phyloP scores from a whole-genome alignment of 345 rosid species.

The Hibiscus syriacus region DNA sequence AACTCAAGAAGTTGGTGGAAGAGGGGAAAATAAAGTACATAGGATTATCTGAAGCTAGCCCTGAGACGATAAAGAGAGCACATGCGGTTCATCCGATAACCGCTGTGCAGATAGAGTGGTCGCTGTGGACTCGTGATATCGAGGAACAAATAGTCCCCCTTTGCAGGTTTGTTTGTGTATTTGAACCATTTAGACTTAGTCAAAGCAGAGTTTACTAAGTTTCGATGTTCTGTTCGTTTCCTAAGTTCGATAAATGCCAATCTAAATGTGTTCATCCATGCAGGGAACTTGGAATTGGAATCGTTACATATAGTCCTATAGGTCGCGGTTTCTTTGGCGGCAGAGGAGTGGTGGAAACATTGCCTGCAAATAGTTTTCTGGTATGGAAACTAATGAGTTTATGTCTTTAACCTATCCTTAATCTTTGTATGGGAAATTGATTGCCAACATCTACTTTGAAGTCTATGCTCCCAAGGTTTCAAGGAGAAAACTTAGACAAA shows the following conservation, averaged over 20 bases:
- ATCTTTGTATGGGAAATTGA: not conserved
- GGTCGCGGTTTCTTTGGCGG: slow-evolving; percentile 54
- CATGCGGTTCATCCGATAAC: too few relatives aligned
- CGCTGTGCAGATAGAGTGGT: too few relatives aligned
- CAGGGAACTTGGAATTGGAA: slow-evolving; percentile 49
- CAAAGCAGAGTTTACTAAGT: not conserved
- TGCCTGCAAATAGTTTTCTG: slow-evolving; percentile 27
- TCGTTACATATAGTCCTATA: slow-evolving; percentile 45
- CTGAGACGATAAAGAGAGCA: slow-evolving; percentile 16
- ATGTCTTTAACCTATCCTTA: not conserved
- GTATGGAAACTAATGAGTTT: slow-evolving; percentile 8
- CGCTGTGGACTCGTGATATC: too few relatives aligned
- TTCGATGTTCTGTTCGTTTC: not conserved
- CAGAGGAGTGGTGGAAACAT: slow-evolving; percentile 26
- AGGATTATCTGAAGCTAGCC: too few relatives aligned
- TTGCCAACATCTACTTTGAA: not conserved
- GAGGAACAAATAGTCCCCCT: slow-evolving; percentile 15
- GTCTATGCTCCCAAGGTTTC: slow-evolving; percentile 20
- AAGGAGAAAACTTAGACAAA: slow-evolving; percentile 19
- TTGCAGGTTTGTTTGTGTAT: slow-evolving; percentile 11
- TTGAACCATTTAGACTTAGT: not conserved
- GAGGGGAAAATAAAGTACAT: too few relatives aligned
- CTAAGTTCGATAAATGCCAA: not conserved
- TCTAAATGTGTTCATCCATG: slow-evolving; percentile 5
- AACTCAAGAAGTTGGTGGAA: too few relatives aligned